Base-by-base conservation (phyloP, 495 filamentous ascomycete species). In the Tuber melanosporum region DNA sequence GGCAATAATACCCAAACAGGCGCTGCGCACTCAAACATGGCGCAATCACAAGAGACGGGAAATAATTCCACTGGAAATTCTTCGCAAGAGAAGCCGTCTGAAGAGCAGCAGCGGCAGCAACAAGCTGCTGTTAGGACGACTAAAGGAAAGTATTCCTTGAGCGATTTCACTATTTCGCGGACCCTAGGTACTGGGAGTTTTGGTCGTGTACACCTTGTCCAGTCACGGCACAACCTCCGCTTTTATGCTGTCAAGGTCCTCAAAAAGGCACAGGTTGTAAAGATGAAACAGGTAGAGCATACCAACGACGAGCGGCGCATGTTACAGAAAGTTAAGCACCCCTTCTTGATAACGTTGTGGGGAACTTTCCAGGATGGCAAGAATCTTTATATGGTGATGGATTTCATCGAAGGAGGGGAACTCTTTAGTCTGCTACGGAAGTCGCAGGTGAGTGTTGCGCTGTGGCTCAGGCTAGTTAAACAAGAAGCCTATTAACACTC, bases 341-440 rank as follows among this genome's bases (percentile, higher is more conserved):
- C 95, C 1, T 99, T 99, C 86, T 87, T 99, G 71, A 94, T 99
- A 82, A 98, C 96, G 3, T 85, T 99, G 70, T 98, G 96, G 96
- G 96, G 96, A 47, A 99, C 95, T 26, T 99, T 97, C 84, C 94
- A 98, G 84, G 96, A 98, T 80, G 88, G 92, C 32, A 91, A 91
- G 84, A 98, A 99, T 83, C 86, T 99, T 36, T 99, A 99, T 87
- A 98, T 99, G 95, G 95, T 99, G 79, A 98, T 99, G 95, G 95
- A 98, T 83, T 99, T 99, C 86, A 93, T 99, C n/a, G 96, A 99
- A 85, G 95, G 95, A 80, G 95, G 95, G 75, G 96, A 99, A 87
- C 87, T 99, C 72, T 99, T 99, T 85, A 98, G 94, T 82, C 84
- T 98, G 80, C 86, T 99, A 75, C 90, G 96, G 75, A 98, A 98